Percentiles rank a stretch among this genome's conserved stretches.
phyloP scores from a whole-genome alignment of 2,329 filamentous ascomycete genomes.

The Curvularia sp. region DNA sequence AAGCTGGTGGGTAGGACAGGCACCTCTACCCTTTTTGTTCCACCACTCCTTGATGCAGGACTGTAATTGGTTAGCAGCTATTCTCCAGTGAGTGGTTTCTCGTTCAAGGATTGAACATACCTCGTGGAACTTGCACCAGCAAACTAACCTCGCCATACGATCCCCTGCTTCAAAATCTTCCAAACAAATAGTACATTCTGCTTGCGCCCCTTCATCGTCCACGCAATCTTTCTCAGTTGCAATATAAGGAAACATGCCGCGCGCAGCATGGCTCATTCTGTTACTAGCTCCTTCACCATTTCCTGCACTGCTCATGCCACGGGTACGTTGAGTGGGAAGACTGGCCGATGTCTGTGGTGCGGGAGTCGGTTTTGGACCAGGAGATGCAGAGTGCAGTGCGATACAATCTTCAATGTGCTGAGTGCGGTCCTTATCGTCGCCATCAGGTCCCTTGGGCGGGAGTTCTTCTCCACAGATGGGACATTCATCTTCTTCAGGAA shows the following conservation, averaged over 20 bases:
- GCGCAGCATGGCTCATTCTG: constrained; percentile 35
- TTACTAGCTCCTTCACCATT: constrained; percentile 37
- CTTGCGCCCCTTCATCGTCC: constrained; percentile 58
- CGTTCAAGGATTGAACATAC: constrained; percentile 30
- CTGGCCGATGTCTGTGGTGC: constrained; percentile 34
- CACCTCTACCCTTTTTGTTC: constrained; percentile 61
- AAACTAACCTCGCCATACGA: constrained; percentile 66
- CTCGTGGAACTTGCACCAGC: constrained; percentile 69
- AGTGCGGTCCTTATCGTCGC: constrained; percentile 52
- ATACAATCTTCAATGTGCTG: constrained; percentile 56
- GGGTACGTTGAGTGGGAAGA: constrained; percentile 39
- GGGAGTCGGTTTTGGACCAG: constrained; percentile 22
- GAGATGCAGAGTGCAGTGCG: constrained; percentile 36
- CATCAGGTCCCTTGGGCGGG: constrained; percentile 57
- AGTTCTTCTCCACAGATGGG: constrained; percentile 77
- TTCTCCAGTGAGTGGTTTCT: neutral
- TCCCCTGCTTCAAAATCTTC: constrained; percentile 69
- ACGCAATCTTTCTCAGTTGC: constrained; percentile 70
- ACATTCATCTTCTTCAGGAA: constrained; percentile 76
- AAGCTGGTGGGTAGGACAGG: constrained; percentile 66
- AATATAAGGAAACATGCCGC: constrained; percentile 59
- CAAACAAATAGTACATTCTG: constrained; percentile 70
- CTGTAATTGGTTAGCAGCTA: constrained; percentile 24
- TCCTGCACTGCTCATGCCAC: constrained; percentile 42
- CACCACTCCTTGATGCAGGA: constrained; percentile 68